These are phyloP conservation scores for Fusarium vanettenii DNA, from an alignment of 2,329 filamentous ascomycete species.

Conservation along the genomic window DNA sequence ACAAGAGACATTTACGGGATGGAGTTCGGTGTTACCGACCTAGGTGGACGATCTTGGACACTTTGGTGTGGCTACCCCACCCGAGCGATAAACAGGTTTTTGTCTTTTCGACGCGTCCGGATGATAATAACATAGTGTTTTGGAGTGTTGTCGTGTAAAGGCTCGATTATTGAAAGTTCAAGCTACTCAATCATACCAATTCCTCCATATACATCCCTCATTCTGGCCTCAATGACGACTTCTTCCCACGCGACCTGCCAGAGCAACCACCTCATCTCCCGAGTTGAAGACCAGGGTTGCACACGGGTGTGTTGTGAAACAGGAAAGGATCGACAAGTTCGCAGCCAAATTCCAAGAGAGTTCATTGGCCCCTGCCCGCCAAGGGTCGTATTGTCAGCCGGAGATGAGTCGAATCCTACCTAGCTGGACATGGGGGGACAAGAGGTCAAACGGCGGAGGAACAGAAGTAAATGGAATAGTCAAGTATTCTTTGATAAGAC, in stretches of 20 bases:
- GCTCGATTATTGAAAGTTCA: too few species aligned
- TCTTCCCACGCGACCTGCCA: background rate
- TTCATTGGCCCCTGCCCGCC: background rate
- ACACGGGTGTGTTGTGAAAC: background rate
- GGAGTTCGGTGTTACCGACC: conserved; percentile 3
- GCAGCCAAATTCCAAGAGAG: background rate
- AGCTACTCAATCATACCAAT: background rate
- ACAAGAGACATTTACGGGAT: background rate
- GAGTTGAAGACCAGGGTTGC: conserved; percentile 10
- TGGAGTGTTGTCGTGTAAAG: background rate
- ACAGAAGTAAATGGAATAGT: background rate
- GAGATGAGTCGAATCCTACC: background rate
- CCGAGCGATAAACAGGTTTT: conserved; percentile 7
- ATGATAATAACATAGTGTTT: background rate
- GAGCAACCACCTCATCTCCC: background rate
- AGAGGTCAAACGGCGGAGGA: background rate
- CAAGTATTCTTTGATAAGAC: conserved; percentile 8
- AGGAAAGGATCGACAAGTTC: conserved; percentile 2
- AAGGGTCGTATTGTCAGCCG: background rate
- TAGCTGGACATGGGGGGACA: background rate
- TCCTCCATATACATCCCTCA: background rate
- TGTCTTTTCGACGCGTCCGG: background rate
- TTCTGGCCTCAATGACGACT: background rate
- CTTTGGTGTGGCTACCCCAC: conserved; percentile 22
- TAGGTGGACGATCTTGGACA: conserved; percentile 24